Evolutionary conservation across 257 asterid genomes (phyloP).

Genomic region (Solanum appendiculatum): DNA sequence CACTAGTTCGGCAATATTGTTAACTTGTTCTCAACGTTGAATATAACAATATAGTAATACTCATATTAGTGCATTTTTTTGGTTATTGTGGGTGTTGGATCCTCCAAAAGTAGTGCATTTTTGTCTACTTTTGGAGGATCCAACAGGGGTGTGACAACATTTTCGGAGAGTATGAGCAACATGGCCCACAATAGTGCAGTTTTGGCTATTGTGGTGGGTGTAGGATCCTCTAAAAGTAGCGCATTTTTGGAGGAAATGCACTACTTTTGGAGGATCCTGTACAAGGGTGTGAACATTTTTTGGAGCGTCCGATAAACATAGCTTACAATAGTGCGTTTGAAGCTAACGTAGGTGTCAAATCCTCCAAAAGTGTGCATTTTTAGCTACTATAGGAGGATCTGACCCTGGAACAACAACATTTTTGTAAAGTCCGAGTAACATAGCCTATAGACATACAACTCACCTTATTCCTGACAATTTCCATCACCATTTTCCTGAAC

Average conservation of each 20-base stretch:
- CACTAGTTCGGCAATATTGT: background rate
- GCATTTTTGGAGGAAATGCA: background rate
- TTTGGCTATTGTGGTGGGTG: background rate
- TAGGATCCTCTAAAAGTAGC: background rate
- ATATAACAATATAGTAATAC: background rate
- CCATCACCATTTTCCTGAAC: conserved; percentile 88
- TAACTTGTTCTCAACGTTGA: background rate
- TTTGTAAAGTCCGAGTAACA: background rate
- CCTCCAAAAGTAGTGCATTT: background rate
- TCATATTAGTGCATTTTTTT: background rate
- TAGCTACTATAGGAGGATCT: background rate
- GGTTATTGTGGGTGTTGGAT: background rate
- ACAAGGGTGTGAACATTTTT: background rate
- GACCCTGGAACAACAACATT: background rate
- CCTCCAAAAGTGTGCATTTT: background rate
- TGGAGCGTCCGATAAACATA: background rate
- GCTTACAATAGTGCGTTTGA: background rate
- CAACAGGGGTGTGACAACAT: background rate
- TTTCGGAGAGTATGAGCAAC: too few species aligned
- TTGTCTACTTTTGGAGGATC: background rate
- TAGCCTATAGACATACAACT: background rate
- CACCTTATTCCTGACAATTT: conserved; percentile 75
- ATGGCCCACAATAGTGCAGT: too few species aligned
- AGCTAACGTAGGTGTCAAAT: background rate
- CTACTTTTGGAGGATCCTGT: background rate